Conservation (phyloP, 192 early-diverging fungal species). For the Entomortierella chlamydospora region DNA sequence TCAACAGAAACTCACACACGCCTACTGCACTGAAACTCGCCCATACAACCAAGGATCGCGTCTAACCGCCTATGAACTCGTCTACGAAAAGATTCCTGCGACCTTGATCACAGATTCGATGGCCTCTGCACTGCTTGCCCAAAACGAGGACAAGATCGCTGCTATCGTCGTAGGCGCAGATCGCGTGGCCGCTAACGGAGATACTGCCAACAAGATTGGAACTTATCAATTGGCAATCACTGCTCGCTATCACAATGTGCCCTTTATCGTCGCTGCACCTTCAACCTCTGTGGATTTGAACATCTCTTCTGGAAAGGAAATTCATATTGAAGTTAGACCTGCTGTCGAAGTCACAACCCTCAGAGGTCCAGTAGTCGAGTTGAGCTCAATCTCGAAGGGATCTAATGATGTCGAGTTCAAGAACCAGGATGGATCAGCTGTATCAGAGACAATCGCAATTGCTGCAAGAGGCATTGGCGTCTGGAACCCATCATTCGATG, state of each 20-base stretch:
- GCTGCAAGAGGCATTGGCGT: slow-evolving; percentile 86
- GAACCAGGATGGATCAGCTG: slow-evolving; percentile 1
- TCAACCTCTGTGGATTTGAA: slow-evolving; percentile 90
- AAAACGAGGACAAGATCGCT: slow-evolving; percentile 65
- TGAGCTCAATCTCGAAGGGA: slow-evolving; percentile 23
- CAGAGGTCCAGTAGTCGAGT: slow-evolving; percentile 63
- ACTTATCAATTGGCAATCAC: slow-evolving; percentile 97
- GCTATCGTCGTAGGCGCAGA: slow-evolving; percentile 98
- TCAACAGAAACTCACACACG: slow-evolving; percentile 70
- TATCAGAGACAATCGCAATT: slow-evolving; percentile 70
- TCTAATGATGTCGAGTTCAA: slow-evolving; percentile 21
- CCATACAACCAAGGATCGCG: slow-evolving; percentile 99
- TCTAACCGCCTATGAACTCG: slow-evolving; percentile 94
- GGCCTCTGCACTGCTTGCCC: slow-evolving; percentile 82
- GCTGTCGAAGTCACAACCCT: slow-evolving; percentile 79
- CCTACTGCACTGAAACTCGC: slow-evolving; percentile 95
- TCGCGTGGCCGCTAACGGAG: slow-evolving; percentile 95
- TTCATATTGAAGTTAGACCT: slow-evolving; percentile 89
- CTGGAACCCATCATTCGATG: slow-evolving; percentile 99
- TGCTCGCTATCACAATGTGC: slow-evolving; percentile 83
- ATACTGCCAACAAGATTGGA: slow-evolving; percentile 99
- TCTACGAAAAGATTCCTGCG: slow-evolving; percentile 91
- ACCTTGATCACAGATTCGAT: slow-evolving; percentile 94
- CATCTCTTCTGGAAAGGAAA: slow-evolving; percentile 73
- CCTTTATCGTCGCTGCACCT: slow-evolving; percentile 98